Percentiles rank a stretch among this genome's conserved stretches.
phyloP scores from a whole-genome alignment of 2,329 filamentous ascomycete species.

The Alternaria burnsii region DNA sequence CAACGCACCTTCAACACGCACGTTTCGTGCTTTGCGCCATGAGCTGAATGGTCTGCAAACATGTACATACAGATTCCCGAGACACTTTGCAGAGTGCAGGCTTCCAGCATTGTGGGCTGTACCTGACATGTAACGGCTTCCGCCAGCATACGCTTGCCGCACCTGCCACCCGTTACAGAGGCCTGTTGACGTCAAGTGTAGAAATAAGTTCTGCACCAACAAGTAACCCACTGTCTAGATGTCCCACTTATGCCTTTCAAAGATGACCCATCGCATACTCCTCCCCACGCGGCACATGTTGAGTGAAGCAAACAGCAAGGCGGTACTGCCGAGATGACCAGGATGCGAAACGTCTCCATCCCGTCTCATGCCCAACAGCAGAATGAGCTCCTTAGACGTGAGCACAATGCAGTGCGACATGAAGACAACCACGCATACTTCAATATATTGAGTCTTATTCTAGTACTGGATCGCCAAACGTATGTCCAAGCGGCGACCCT shows the following conservation, averaged over 20 bases:
- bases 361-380: constrained; percentile 1
- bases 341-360: constrained; percentile 15
- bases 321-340: constrained; percentile 6
- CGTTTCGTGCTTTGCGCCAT: background rate
- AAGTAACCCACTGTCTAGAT: constrained; percentile 1
- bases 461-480: constrained; percentile 1
- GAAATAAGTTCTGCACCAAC: constrained; percentile 3
- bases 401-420: background rate
- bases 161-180: constrained; percentile 2
- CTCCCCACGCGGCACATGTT: constrained; percentile 5
- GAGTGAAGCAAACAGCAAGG: constrained; percentile 1
- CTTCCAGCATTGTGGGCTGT: constrained; percentile 9
- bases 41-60: background rate
- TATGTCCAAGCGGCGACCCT: background rate
- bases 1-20: background rate
- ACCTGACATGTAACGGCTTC: constrained; percentile 13
- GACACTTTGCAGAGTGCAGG: background rate
- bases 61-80: background rate
- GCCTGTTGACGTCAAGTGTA: constrained; percentile 13
- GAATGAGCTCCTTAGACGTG: background rate
- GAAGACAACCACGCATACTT: background rate
- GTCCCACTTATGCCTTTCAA: background rate
- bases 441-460: constrained; percentile 6
- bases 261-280: background rate
- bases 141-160: constrained; percentile 4